Conservation (phyloP, 306 rosid species). For the Gastrolobium bilobum region DNA sequence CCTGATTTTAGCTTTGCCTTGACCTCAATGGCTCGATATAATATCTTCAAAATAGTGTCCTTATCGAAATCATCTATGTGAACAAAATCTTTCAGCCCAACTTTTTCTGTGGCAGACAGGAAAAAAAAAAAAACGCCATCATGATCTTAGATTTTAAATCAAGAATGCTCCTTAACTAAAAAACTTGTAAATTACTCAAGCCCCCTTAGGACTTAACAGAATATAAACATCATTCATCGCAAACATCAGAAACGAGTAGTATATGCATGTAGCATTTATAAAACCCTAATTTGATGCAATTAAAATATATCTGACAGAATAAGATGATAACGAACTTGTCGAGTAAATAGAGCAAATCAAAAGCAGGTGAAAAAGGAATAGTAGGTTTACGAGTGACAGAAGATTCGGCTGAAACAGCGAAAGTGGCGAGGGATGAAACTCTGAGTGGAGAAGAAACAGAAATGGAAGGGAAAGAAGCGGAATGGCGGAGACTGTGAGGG, state of each 20-base stretch:
- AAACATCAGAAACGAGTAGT: background rate
- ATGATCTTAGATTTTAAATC: background rate
- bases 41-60: conserved; percentile 76
- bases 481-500: conserved; percentile 40
- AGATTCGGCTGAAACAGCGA: conserved; percentile 51
- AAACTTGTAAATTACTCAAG: background rate
- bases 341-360: background rate
- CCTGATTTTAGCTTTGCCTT: conserved; percentile 88
- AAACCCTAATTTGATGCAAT: conserved; percentile 48
- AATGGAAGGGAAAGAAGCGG: conserved; percentile 2
- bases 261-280: background rate
- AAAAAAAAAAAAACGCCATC: background rate
- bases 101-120: conserved; percentile 53
- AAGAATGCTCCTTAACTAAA: background rate
- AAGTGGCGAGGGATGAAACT: conserved; percentile 63
- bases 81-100: conserved; percentile 77
- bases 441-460: conserved; percentile 30
- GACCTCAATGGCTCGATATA: conserved; percentile 84
- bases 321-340: background rate
- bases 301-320: background rate
- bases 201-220: background rate
- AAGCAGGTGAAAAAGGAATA: background rate
- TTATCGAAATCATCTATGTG: conserved; percentile 87
- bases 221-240: background rate
- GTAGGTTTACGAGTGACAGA: conserved; percentile 52